Conservation (phyloP, 2,329 filamentous ascomycete genomes). For the Sporothrix humicola region DNA sequence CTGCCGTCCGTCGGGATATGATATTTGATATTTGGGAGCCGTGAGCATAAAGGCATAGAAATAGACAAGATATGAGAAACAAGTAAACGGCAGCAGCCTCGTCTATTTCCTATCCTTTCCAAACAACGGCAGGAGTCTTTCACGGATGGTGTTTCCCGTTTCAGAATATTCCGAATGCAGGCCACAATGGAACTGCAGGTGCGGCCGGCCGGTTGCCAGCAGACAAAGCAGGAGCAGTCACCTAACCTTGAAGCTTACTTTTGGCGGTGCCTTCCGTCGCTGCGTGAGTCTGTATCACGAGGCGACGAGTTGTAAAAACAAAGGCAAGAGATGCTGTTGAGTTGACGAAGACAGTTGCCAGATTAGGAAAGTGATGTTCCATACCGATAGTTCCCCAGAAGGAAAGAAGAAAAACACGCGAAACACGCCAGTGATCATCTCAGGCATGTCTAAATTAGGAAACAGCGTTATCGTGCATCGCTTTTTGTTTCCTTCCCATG, state of each 20-base stretch:
- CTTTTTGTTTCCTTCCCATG: conserved; percentile 16
- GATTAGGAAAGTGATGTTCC: not conserved
- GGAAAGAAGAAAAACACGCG: not conserved
- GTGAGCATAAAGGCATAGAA: no score
- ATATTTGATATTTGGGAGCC: no score
- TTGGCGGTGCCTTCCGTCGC: no score
- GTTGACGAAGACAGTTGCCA: not conserved
- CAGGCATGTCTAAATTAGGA: conserved; percentile 8
- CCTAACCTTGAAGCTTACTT: not conserved
- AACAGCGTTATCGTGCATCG: conserved; percentile 11
- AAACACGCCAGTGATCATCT: not conserved
- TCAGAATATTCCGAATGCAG: conserved; percentile 23
- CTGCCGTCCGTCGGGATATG: not conserved
- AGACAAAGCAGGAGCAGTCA: not conserved
- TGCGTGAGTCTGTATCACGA: not conserved
- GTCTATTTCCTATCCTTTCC: no score
- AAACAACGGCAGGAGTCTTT: not conserved
- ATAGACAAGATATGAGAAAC: no score
- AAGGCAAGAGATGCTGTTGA: not conserved
- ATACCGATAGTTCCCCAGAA: not conserved
- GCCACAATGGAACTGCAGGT: not conserved
- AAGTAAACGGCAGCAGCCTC: no score
- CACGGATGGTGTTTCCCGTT: conserved; percentile 23
- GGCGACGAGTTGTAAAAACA: not conserved
- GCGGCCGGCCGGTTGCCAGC: not conserved